Percentiles rank a stretch among this genome's conserved stretches.
phyloP scores from a whole-genome alignment of 1,284 basidiomycete species.

The Ganoderma meredithae region DNA sequence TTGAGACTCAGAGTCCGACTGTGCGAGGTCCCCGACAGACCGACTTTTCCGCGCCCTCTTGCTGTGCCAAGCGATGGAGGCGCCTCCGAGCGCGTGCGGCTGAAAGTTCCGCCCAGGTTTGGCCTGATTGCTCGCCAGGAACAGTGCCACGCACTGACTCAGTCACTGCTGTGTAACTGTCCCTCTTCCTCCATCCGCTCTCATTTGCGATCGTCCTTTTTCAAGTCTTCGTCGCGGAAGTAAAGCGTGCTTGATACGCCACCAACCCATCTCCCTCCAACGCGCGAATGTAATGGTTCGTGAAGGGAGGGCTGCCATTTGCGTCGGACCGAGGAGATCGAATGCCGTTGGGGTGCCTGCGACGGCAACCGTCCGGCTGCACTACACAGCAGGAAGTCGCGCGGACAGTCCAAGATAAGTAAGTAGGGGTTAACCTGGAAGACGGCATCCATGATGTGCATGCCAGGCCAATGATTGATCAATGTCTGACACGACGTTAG shows the following conservation, averaged over 20 bases:
- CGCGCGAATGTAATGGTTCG: neutral
- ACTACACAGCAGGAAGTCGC: neutral
- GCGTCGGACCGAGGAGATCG: neutral
- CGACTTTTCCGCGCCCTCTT: neutral
- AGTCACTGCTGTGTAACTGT: neutral
- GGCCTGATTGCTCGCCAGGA: neutral
- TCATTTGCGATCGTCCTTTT: neutral
- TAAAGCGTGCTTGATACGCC: neutral
- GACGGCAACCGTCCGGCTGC: constrained; percentile 12
- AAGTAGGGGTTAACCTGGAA: constrained; percentile 4
- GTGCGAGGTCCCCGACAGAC: neutral
- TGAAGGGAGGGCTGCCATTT: neutral
- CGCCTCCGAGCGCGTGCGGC: constrained; percentile 6
- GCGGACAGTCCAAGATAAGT: neutral
- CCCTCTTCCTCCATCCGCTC: neutral
- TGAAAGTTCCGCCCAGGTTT: neutral
- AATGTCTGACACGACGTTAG: constrained; percentile 7
- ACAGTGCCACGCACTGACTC: constrained; percentile 2
- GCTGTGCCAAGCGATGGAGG: neutral
- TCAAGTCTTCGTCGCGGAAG: neutral
- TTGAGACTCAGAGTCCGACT: too few relatives aligned
- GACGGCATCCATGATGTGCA: constrained; percentile 27
- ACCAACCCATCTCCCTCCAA: neutral
- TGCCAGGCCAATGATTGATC: constrained; percentile 25
- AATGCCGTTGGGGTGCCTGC: neutral